phyloP scores from a whole-genome alignment of 2,329 filamentous ascomycete genomes.

The Phoma herbarum region DNA sequence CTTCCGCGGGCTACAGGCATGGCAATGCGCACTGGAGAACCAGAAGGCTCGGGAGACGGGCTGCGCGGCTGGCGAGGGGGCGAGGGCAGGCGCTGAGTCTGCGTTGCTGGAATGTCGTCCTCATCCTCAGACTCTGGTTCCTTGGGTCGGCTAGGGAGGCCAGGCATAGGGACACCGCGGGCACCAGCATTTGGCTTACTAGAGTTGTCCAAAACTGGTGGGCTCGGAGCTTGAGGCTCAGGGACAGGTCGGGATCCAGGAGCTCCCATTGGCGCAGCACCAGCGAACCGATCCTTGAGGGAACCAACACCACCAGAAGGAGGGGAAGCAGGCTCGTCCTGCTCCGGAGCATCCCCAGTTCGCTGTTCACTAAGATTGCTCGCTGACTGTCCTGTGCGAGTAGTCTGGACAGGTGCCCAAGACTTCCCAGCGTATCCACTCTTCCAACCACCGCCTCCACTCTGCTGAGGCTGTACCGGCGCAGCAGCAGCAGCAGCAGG shows the following conservation, averaged over 20 bases:
- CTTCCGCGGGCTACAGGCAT: constrained; percentile 79
- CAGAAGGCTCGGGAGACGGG: constrained; percentile 62
- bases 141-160: constrained; percentile 69
- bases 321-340: constrained; percentile 64
- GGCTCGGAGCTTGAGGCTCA: constrained; percentile 56
- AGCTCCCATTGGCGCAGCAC: constrained; percentile 67
- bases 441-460: constrained; percentile 81
- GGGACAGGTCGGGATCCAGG: constrained; percentile 55
- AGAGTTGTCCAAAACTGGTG: constrained; percentile 71
- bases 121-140: constrained; percentile 55
- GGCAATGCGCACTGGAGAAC: constrained; percentile 84
- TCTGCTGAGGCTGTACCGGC: constrained; percentile 67
- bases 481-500: constrained; percentile 52
- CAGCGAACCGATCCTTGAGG: constrained; percentile 83
- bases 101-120: constrained; percentile 62
- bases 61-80: constrained; percentile 53
- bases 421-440: constrained; percentile 90
- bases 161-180: constrained; percentile 79
- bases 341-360: constrained; percentile 63
- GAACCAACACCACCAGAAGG: constrained; percentile 71
- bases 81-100: constrained; percentile 58
- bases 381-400: constrained; percentile 71
- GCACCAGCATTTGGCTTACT: constrained; percentile 71
- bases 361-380: constrained; percentile 65
- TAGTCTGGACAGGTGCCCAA: constrained; percentile 85